phyloP scores from a whole-genome alignment of 2,329 filamentous ascomycete genomes.

The Huntiella abstrusa region DNA sequence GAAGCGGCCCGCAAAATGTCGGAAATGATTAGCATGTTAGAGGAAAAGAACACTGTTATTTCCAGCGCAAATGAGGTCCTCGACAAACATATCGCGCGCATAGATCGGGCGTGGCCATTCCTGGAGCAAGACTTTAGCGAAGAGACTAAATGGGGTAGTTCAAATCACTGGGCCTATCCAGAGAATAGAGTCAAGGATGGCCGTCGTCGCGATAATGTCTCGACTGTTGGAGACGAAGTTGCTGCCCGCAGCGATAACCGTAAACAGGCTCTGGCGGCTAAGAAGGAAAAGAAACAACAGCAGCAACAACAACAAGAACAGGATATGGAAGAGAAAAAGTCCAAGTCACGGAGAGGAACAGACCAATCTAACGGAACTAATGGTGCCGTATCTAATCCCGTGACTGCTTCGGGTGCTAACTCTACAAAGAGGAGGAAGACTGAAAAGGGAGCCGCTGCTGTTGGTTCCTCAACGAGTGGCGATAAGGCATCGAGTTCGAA shows the following conservation, averaged over 20 bases:
- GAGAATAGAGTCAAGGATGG: constrained; percentile 63
- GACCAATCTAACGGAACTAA: constrained; percentile 31
- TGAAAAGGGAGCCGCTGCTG: constrained; percentile 33
- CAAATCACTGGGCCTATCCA: constrained; percentile 87
- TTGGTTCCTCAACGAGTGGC: background rate
- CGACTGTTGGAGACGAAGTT: constrained; percentile 66
- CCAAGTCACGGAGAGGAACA: constrained; percentile 23
- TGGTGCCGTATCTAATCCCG: constrained; percentile 35
- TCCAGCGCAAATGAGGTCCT: constrained; percentile 82
- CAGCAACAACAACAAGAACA: constrained; percentile 33
- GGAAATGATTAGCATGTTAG: constrained; percentile 73
- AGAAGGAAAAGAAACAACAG: constrained; percentile 50
- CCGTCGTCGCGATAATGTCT: constrained; percentile 60
- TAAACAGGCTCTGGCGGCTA: constrained; percentile 62
- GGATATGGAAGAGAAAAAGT: constrained; percentile 35
- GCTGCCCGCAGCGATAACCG: constrained; percentile 68
- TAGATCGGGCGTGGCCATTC: constrained; percentile 74
- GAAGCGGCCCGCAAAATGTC: constrained; percentile 61
- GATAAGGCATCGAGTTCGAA: constrained; percentile 20
- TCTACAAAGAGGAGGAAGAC: constrained; percentile 63
- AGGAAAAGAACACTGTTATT: constrained; percentile 96
- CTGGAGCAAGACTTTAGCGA: constrained; percentile 82
- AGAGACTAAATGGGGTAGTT: constrained; percentile 81
- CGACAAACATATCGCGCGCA: constrained; percentile 62
- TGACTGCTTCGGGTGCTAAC: constrained; percentile 22